Conservation (phyloP, 352 stramenopile species). For the Phytopythium aichiense region DNA sequence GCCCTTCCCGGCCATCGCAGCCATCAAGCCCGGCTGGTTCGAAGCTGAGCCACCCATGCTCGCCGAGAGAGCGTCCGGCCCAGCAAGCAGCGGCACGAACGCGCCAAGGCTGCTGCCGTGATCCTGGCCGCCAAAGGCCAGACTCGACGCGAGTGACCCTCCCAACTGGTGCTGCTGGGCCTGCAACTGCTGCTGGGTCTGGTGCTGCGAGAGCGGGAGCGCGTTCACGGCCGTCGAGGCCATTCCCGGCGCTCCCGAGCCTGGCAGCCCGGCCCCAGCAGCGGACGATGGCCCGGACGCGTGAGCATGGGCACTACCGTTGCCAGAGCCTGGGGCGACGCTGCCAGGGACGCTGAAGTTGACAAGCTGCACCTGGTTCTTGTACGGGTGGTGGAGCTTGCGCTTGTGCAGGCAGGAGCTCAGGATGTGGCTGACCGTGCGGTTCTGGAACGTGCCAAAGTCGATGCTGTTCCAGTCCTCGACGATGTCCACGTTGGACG, state of each 20-base stretch:
- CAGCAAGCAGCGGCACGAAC: slow-evolving; percentile 27
- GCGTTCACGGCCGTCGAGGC: slow-evolving; percentile 3
- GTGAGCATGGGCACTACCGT: background rate
- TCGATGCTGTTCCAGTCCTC: slow-evolving; percentile 77
- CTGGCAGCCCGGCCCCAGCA: background rate
- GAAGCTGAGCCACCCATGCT: background rate
- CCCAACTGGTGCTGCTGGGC: slow-evolving; percentile 28
- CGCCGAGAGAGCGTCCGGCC: slow-evolving; percentile 16
- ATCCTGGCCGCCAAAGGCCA: slow-evolving; percentile 43
- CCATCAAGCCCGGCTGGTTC: slow-evolving; percentile 13
- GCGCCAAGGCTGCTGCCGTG: slow-evolving; percentile 22
- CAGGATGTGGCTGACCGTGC: slow-evolving; percentile 79
- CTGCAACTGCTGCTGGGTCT: slow-evolving; percentile 3
- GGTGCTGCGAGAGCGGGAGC: slow-evolving; percentile 5
- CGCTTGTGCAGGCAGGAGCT: slow-evolving; percentile 81
- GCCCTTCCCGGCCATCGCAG: background rate
- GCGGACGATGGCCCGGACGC: background rate
- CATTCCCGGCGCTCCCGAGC: background rate
- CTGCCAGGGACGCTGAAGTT: slow-evolving; percentile 70
- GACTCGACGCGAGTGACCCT: slow-evolving; percentile 49
- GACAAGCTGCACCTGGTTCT: slow-evolving; percentile 79
- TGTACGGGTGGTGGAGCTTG: slow-evolving; percentile 81
- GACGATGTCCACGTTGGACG: slow-evolving; percentile 73
- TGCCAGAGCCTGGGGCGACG: background rate
- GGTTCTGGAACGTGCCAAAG: slow-evolving; percentile 81